Conservation (phyloP, 371 early-diverging fungal species). For the Syncephalis fuscata region DNA sequence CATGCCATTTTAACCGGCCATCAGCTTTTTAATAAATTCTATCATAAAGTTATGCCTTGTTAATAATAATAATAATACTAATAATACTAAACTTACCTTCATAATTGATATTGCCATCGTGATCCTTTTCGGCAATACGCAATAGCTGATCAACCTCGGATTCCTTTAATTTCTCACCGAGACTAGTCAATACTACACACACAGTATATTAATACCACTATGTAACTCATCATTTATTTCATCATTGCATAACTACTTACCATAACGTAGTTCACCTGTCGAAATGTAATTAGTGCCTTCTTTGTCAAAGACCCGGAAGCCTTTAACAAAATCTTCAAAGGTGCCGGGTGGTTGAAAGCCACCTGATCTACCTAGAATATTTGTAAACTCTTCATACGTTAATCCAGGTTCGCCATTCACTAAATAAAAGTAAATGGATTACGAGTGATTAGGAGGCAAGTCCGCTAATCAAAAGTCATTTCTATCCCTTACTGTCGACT, state of each 20-base stretch:
- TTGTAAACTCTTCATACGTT: slow-evolving; percentile 51
- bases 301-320: slow-evolving; percentile 96
- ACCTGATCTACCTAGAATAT: slow-evolving; percentile 52
- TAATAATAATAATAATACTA: background rate
- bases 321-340: slow-evolving; percentile 83
- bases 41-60: too few species aligned
- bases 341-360: slow-evolving; percentile 67
- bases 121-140: slow-evolving; percentile 57
- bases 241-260: slow-evolving; percentile 14
- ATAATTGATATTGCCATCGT: slow-evolving; percentile 69
- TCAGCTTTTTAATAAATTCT: too few species aligned
- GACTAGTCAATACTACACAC: slow-evolving; percentile 63
- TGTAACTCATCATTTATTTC: background rate
- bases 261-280: slow-evolving; percentile 82
- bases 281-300: slow-evolving; percentile 84
- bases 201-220: background rate
- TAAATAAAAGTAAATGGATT: background rate
- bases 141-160: slow-evolving; percentile 87
- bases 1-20: too few species aligned
- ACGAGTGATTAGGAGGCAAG: background rate
- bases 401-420: slow-evolving; percentile 10
- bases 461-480: background rate
- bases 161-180: slow-evolving; percentile 86
- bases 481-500: slow-evolving; percentile 9
- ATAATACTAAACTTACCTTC: slow-evolving; percentile 27